phyloP scores from a whole-genome alignment of 2,329 filamentous ascomycete genomes.

The Parastagonospora avenae region DNA sequence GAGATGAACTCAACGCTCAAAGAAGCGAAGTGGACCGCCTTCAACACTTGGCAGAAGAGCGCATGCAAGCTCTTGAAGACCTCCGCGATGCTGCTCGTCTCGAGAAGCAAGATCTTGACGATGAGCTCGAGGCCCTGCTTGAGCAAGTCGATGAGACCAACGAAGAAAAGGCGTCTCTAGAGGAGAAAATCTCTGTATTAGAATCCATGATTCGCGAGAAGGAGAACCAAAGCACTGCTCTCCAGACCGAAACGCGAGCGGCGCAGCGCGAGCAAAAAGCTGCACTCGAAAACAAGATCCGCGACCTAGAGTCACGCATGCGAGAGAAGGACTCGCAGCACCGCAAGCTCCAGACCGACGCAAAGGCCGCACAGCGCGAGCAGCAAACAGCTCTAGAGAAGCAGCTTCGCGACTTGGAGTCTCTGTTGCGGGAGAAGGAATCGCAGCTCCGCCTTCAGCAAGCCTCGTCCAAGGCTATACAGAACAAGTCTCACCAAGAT shows the following conservation, averaged over 20 bases:
- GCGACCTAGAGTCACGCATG: conserved; percentile 28
- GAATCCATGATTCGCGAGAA: conserved; percentile 47
- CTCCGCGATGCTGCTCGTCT: conserved; percentile 53
- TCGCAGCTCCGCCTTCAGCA: conserved; percentile 31
- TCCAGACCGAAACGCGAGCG: conserved; percentile 52
- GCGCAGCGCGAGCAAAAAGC: conserved; percentile 61
- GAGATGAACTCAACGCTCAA: conserved; percentile 48
- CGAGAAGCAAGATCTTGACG: conserved; percentile 59
- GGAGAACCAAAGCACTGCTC: conserved; percentile 24
- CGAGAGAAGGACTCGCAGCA: conserved; percentile 39
- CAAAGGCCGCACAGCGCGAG: conserved; percentile 50
- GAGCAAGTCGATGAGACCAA: conserved; percentile 49
- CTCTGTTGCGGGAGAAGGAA: conserved; percentile 32
- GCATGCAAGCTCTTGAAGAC: conserved; percentile 56
- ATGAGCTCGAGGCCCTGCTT: conserved; percentile 58
- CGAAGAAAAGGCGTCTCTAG: conserved; percentile 61
- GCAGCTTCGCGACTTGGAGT: conserved; percentile 55
- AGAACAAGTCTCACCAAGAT: conserved; percentile 37
- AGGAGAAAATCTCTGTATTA: conserved; percentile 59
- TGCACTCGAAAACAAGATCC: conserved; percentile 57
- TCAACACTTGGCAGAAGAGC: conserved; percentile 42
- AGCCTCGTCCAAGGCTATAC: conserved; percentile 34
- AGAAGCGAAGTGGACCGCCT: conserved; percentile 38
- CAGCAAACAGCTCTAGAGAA: conserved; percentile 38
- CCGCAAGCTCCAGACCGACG: conserved; percentile 32